phyloP scores from a whole-genome alignment of 1,284 basidiomycete species.

The Naganishia sp. region DNA sequence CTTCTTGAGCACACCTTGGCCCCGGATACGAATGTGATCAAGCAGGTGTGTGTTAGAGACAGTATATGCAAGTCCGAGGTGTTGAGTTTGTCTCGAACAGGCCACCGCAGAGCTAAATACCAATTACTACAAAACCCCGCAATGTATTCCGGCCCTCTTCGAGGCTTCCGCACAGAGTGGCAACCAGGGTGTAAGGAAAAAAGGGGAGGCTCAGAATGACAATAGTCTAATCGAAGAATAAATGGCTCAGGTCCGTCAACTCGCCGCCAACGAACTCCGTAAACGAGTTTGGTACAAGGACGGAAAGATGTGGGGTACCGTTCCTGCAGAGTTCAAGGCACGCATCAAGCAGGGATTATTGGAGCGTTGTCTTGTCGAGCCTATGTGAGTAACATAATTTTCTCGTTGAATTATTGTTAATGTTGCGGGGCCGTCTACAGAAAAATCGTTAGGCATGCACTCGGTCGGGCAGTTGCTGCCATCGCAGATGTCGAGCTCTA shows the following conservation, averaged over 20 bases:
- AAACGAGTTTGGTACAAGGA: conserved; percentile 84
- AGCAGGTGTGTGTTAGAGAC: conserved; percentile 65
- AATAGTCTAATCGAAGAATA: background rate
- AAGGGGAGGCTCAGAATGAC: background rate
- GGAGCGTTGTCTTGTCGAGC: conserved; percentile 74
- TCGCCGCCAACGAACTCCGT: conserved; percentile 95
- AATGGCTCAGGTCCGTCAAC: conserved; percentile 77
- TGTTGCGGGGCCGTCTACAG: conserved; percentile 53
- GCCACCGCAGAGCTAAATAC: conserved; percentile 88
- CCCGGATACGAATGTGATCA: conserved; percentile 82
- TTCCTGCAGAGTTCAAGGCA: conserved; percentile 69
- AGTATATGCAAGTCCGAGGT: background rate
- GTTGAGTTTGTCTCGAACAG: conserved; percentile 55
- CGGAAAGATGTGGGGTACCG: conserved; percentile 79
- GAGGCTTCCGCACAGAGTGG: conserved; percentile 83
- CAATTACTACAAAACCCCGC: conserved; percentile 86
- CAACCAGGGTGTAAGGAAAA: conserved; percentile 59
- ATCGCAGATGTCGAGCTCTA: conserved; percentile 85
- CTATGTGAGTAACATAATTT: conserved; percentile 61
- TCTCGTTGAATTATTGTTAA: background rate
- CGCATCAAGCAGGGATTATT: conserved; percentile 86
- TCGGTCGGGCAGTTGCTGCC: conserved; percentile 88
- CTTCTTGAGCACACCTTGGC: conserved; percentile 80
- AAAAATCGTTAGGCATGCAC: conserved; percentile 82
- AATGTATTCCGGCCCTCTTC: conserved; percentile 88